Percentiles rank a stretch among this genome's conserved stretches.
Conservation (phyloP, 2,329 filamentous ascomycete genomes). For the Colletotrichum musae region DNA sequence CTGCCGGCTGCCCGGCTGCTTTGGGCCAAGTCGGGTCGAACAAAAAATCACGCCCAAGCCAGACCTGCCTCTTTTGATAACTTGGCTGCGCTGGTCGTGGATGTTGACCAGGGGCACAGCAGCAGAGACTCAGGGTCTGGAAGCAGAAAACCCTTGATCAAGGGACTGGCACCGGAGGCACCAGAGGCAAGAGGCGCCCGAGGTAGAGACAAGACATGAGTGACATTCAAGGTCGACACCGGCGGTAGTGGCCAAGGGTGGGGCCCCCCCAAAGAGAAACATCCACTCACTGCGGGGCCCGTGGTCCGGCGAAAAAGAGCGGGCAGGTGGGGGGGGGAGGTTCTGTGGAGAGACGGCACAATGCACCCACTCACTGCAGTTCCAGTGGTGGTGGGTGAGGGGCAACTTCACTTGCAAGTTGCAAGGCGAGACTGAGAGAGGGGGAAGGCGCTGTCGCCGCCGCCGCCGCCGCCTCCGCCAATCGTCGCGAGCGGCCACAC, state of each 20-base stretch:
- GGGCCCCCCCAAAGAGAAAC: not conserved
- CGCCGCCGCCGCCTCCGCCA: conserved; percentile 2
- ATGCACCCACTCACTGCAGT: not conserved
- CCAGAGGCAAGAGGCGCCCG: conserved; percentile 6
- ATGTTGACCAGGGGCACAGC: conserved; percentile 20
- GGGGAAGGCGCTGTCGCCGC: too few species aligned
- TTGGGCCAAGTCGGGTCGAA: conserved; percentile 14
- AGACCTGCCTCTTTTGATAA: conserved; percentile 11
- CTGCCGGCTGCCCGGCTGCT: conserved; percentile 20
- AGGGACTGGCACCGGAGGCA: not conserved
- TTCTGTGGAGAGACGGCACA: conserved; percentile 11
- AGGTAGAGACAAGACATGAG: conserved; percentile 14
- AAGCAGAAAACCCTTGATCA: conserved; percentile 22
- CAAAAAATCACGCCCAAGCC: conserved; percentile 17
- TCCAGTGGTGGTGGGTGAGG: too few species aligned
- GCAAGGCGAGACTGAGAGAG: too few species aligned
- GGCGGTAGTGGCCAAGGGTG: conserved; percentile 18
- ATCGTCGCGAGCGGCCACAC: not conserved
- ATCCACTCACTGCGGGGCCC: conserved; percentile 34
- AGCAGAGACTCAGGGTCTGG: conserved; percentile 14
- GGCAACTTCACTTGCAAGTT: too few species aligned
- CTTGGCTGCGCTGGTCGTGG: not conserved
- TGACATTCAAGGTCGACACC: conserved; percentile 18
- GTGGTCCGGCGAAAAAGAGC: conserved; percentile 34
- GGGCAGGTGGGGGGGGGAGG: conserved; percentile 28